These are phyloP conservation scores for Neohortaea acidophila DNA, from an alignment of 495 filamentous ascomycete genomes.

Conservation along the genomic window DNA sequence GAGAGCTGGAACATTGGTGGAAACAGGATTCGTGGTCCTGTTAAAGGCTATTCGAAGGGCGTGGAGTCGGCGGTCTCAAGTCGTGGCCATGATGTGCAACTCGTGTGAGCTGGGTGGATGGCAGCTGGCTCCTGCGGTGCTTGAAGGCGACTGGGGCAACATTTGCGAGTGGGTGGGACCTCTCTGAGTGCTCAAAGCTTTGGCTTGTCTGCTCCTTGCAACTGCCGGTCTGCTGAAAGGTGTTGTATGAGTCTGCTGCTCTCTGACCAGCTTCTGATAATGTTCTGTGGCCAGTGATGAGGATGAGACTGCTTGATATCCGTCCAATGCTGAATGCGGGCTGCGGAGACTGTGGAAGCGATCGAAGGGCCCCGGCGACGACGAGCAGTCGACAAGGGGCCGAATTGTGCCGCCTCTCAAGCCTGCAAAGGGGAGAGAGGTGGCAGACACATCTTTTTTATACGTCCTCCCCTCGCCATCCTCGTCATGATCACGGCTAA, in stretches of 20 bases:
- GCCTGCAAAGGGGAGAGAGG: slow-evolving; percentile 12
- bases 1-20: too few species aligned
- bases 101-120: neutral
- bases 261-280: neutral
- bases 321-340: neutral
- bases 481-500: slow-evolving; percentile 1
- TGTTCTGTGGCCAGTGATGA: neutral
- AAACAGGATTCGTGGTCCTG: too few species aligned
- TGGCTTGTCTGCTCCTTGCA: slow-evolving; percentile 56
- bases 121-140: slow-evolving; percentile 3
- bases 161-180: slow-evolving; percentile 44
- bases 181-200: slow-evolving; percentile 96
- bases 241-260: neutral
- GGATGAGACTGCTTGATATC: neutral
- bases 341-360: neutral
- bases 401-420: slow-evolving; percentile 1
- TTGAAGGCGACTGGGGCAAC: slow-evolving; percentile 5
- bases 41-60: neutral
- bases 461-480: slow-evolving; percentile 10
- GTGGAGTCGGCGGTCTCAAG: slow-evolving; percentile 11
- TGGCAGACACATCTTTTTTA: slow-evolving; percentile 9
- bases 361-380: neutral
- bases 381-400: slow-evolving; percentile 2
- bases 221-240: slow-evolving; percentile 6
- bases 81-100: neutral